These are phyloP conservation scores for Termitomyces sp. DNA, from an alignment of 768 basidiomycete species.

Conservation along the genomic window DNA sequence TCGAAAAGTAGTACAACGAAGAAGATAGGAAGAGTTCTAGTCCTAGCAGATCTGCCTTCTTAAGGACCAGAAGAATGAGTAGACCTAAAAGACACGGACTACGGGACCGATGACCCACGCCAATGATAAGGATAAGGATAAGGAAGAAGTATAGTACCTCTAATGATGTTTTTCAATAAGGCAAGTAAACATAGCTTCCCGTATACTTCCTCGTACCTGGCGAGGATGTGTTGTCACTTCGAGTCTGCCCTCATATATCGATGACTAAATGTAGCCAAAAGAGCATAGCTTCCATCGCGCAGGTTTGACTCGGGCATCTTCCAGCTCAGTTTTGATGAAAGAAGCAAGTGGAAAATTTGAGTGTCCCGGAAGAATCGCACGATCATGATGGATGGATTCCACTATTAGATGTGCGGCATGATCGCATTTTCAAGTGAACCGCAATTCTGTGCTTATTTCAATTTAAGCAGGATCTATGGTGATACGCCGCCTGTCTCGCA, in stretches of 20 bases:
- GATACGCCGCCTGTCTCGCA: too few species aligned
- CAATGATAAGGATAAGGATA: not conserved
- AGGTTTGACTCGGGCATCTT: too few species aligned
- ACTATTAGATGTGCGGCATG: too few species aligned
- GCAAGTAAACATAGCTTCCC: not conserved
- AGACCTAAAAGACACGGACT: not conserved
- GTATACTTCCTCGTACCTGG: not conserved
- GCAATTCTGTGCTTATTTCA: too few species aligned
- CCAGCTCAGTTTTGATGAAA: too few species aligned
- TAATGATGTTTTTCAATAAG: not conserved
- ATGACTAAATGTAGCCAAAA: not conserved
- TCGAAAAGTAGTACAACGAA: not conserved
- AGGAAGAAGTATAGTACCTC: not conserved
- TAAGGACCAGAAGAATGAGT: not conserved
- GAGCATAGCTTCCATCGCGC: not conserved
- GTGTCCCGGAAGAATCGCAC: too few species aligned
- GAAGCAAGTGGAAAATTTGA: too few species aligned
- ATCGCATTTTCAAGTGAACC: too few species aligned
- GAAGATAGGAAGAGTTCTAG: not conserved
- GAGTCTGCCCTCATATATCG: not conserved
- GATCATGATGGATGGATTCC: too few species aligned
- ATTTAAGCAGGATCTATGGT: too few species aligned
- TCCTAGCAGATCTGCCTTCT: not conserved
- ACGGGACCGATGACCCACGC: not conserved
- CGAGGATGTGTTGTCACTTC: not conserved